Evolutionary conservation across 106 monocot species (phyloP).

Genomic region (Acanthochlamys bracteata): DNA sequence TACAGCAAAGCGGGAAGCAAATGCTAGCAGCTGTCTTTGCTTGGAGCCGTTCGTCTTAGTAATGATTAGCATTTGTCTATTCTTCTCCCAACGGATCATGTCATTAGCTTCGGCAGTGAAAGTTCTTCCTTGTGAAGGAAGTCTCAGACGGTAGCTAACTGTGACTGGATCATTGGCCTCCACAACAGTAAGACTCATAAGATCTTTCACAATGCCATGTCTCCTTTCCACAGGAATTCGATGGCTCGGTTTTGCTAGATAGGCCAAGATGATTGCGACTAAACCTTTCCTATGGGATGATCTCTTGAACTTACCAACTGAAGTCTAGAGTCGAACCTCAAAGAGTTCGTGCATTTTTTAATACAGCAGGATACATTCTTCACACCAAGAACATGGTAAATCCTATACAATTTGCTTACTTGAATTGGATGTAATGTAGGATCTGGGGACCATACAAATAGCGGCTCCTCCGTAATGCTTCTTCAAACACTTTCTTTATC

Average conservation of each 20-base stretch:
- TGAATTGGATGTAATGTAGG: neutral
- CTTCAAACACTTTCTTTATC: neutral
- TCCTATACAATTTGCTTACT: neutral
- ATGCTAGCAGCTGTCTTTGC: neutral
- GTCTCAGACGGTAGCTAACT: neutral
- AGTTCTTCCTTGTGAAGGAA: neutral
- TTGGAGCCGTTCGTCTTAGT: neutral
- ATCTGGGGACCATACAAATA: neutral
- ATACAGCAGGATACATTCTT: neutral
- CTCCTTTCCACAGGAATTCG: conserved; percentile 1
- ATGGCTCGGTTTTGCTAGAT: neutral
- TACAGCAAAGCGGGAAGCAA: neutral
- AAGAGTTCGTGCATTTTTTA: neutral
- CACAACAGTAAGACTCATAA: neutral
- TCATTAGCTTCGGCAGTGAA: neutral
- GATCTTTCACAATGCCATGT: neutral
- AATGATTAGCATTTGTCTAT: neutral
- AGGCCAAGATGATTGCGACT: neutral
- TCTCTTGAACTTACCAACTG: neutral
- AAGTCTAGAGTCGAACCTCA: neutral
- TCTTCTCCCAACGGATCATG: conserved; percentile 3
- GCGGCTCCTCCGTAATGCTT: neutral
- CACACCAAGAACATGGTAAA: neutral
- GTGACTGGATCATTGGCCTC: neutral
- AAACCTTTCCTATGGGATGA: neutral